Conservation (phyloP, 1,284 basidiomycete species). For the Wolfiporia cocos region DNA sequence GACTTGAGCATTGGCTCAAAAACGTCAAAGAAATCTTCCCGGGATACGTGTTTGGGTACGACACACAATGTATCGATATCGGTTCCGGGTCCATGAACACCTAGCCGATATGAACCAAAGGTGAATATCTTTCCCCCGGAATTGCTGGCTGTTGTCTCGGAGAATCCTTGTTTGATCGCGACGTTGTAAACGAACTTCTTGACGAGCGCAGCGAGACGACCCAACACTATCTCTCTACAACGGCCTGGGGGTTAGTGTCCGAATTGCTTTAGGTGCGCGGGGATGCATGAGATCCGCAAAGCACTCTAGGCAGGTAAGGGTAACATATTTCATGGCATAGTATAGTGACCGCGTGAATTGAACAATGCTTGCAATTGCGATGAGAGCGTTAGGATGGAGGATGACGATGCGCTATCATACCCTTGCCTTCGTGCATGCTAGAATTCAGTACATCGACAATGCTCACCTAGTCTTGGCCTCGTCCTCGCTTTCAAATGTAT, state of each 20-base stretch:
- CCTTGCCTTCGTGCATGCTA: too few relatives aligned
- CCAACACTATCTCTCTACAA: slow-evolving; percentile 75
- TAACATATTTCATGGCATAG: too few relatives aligned
- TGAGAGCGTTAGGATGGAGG: too few relatives aligned
- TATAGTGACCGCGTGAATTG: too few relatives aligned
- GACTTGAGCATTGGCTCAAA: slow-evolving; percentile 90
- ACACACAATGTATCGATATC: slow-evolving; percentile 99
- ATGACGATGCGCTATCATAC: too few relatives aligned
- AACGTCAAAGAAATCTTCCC: slow-evolving; percentile 93
- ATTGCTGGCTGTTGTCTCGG: slow-evolving; percentile 78
- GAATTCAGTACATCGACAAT: too few relatives aligned
- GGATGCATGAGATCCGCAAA: background rate
- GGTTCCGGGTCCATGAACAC: slow-evolving; percentile 92
- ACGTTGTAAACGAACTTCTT: slow-evolving; percentile 92
- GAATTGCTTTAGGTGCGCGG: background rate
- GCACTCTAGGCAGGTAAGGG: background rate
- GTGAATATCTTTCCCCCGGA: slow-evolving; percentile 99
- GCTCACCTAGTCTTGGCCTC: slow-evolving; percentile 86
- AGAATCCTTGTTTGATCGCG: slow-evolving; percentile 75
- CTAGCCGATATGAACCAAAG: slow-evolving; percentile 94
- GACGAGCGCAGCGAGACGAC: slow-evolving; percentile 84
- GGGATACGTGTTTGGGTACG: slow-evolving; percentile 91
- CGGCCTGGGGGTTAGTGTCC: background rate
- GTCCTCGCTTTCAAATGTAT: slow-evolving; percentile 87
- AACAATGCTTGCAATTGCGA: too few relatives aligned